Evolutionary conservation across 441 rosid species (phyloP).

Genomic region (Eutrema salsugineum): DNA sequence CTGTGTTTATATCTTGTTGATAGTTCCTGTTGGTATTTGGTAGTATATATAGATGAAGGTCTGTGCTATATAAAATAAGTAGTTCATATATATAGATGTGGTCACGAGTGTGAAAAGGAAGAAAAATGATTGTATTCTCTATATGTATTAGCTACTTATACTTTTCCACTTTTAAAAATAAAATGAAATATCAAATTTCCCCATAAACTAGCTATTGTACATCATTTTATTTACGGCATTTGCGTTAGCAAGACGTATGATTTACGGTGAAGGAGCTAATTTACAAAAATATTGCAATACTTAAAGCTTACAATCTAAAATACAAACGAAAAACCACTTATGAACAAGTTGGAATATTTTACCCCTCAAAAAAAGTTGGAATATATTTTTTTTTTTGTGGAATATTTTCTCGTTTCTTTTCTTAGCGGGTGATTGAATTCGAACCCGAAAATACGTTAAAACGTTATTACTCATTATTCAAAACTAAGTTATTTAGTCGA

Average conservation of each 20-base stretch:
- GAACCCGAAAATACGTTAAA: neutral
- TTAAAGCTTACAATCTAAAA: neutral
- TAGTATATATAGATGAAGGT: neutral
- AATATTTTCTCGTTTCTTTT: neutral
- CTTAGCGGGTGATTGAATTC: neutral
- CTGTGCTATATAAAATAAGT: neutral
- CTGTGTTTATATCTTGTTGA: neutral
- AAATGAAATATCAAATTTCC: too few species aligned
- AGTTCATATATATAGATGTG: neutral
- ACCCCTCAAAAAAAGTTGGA: too few species aligned
- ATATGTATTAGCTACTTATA: too few species aligned
- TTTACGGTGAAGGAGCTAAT: neutral
- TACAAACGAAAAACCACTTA: neutral
- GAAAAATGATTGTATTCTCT: neutral
- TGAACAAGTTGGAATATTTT: neutral
- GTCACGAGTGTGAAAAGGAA: neutral
- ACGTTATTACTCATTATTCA: too few species aligned
- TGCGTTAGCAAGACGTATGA: neutral
- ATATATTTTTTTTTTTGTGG: neutral
- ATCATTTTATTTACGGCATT: too few species aligned
- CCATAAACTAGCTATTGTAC: too few species aligned
- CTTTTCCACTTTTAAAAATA: too few species aligned
- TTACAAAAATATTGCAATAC: neutral
- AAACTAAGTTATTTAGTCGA: neutral
- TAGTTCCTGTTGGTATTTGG: neutral